Percentiles rank a stretch among this genome's conserved stretches.
Evolutionary conservation across 208 protist species (phyloP).

Genomic region (Crithidia brevicula): DNA sequence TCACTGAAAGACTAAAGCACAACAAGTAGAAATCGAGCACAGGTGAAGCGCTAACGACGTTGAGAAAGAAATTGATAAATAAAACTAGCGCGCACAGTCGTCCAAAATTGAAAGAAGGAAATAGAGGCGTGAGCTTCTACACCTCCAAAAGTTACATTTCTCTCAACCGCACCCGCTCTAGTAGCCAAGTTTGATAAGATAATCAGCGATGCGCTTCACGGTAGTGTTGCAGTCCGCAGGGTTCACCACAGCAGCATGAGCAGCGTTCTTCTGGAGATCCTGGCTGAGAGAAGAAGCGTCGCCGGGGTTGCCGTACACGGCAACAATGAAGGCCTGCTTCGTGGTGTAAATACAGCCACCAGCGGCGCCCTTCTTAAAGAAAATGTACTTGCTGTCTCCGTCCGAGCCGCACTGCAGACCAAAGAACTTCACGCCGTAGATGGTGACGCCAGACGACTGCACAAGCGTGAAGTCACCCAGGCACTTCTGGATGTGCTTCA

Average conservation of each 20-base stretch:
- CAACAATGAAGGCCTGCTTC: slow-evolving; percentile 83
- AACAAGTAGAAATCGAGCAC: slow-evolving; percentile 3
- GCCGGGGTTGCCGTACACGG: slow-evolving; percentile 82
- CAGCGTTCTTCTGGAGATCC: slow-evolving; percentile 50
- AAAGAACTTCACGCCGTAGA: slow-evolving; percentile 89
- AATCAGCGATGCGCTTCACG: slow-evolving; percentile 88
- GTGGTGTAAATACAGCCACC: slow-evolving; percentile 88
- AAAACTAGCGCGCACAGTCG: background rate
- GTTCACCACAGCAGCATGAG: slow-evolving; percentile 64
- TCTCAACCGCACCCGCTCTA: slow-evolving; percentile 23
- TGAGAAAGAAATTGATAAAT: slow-evolving; percentile 18
- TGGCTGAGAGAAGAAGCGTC: slow-evolving; percentile 60
- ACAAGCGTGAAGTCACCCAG: slow-evolving; percentile 64
- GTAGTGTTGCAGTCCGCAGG: slow-evolving; percentile 86
- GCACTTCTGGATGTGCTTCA: slow-evolving; percentile 79
- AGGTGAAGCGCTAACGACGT: too few relatives aligned
- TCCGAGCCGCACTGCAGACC: slow-evolving; percentile 77
- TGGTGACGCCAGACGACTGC: slow-evolving; percentile 75
- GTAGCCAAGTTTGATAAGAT: slow-evolving; percentile 87
- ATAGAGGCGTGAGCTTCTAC: slow-evolving; percentile 14
- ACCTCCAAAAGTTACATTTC: slow-evolving; percentile 14
- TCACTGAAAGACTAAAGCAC: slow-evolving; percentile 1
- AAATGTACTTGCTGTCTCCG: slow-evolving; percentile 80
- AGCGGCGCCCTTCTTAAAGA: slow-evolving; percentile 89
- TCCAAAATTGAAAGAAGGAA: slow-evolving; percentile 29